phyloP scores from a whole-genome alignment of 345 rosid genomes.

The Rhizophora mangle region DNA sequence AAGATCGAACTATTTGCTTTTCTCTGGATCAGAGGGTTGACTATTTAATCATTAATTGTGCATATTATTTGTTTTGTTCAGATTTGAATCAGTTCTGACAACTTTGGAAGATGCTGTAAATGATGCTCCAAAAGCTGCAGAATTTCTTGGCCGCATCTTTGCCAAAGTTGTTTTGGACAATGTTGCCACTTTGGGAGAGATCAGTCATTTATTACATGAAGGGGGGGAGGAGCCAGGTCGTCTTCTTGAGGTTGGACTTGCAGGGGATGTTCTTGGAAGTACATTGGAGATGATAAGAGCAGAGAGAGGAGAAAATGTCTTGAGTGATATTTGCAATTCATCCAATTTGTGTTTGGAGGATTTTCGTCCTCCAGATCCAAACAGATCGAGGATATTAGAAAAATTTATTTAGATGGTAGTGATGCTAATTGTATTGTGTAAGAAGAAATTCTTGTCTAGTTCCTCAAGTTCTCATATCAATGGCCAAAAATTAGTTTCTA shows the following conservation, averaged over 20 bases:
- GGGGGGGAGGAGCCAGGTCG: constrained; percentile 81
- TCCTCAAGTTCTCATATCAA: constrained; percentile 16
- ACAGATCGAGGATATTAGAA: constrained; percentile 61
- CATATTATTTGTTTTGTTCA: constrained; percentile 15
- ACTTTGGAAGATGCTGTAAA: constrained; percentile 82
- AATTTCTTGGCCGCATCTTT: constrained; percentile 67
- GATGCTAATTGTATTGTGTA: constrained; percentile 38
- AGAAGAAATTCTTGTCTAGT: constrained; percentile 26
- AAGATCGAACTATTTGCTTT: background rate
- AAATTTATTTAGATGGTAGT: constrained; percentile 56
- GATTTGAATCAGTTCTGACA: constrained; percentile 69
- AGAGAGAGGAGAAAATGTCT: constrained; percentile 53
- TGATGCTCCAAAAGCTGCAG: constrained; percentile 91
- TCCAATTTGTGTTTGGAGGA: constrained; percentile 66
- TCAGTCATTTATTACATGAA: constrained; percentile 47
- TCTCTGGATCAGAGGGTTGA: background rate
- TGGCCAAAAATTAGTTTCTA: constrained; percentile 32
- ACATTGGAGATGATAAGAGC: constrained; percentile 56
- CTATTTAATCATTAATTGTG: background rate
- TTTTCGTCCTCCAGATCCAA: constrained; percentile 57
- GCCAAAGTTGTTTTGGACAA: constrained; percentile 52
- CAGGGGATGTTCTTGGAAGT: constrained; percentile 79
- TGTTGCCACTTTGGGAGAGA: constrained; percentile 49
- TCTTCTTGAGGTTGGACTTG: constrained; percentile 59
- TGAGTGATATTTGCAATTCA: constrained; percentile 47